Evolutionary conservation across 1,284 basidiomycete genomes (phyloP).

Genomic region (Cronartium ribicola): DNA sequence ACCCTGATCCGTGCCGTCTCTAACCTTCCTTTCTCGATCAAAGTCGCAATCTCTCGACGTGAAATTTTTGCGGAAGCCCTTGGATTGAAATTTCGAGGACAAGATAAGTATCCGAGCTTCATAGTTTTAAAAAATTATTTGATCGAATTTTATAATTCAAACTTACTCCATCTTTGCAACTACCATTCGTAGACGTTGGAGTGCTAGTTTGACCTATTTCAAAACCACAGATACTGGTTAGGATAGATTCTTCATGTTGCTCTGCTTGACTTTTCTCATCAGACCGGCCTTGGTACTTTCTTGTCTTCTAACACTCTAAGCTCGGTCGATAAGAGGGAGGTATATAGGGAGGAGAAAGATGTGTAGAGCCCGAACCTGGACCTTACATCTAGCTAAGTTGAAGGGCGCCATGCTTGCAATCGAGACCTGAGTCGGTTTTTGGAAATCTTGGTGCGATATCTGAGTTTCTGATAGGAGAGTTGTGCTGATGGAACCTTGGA

Average conservation of each 20-base stretch:
- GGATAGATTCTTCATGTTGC: background rate
- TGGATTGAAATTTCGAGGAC: constrained; percentile 15
- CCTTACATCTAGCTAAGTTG: constrained; percentile 8
- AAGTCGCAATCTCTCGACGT: constrained; percentile 48
- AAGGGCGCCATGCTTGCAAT: background rate
- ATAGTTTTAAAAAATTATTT: background rate
- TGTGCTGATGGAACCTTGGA: no score
- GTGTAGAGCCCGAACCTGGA: background rate
- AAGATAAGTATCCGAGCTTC: background rate
- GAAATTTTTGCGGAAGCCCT: constrained; percentile 49
- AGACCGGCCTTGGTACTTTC: no score
- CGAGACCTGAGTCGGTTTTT: no score
- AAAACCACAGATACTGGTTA: background rate
- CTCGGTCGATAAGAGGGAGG: no score
- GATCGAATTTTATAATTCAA: background rate
- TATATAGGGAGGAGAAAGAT: no score
- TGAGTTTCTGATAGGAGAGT: no score
- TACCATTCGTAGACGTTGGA: constrained; percentile 5
- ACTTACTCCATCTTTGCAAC: constrained; percentile 6
- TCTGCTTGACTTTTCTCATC: background rate
- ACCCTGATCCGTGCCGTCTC: constrained; percentile 50
- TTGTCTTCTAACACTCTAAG: no score
- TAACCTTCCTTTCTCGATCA: constrained; percentile 48
- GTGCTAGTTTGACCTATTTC: constrained; percentile 1
- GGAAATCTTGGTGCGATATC: no score